Conservation (phyloP, 345 rosid species). For the Corymbia maculata region DNA sequence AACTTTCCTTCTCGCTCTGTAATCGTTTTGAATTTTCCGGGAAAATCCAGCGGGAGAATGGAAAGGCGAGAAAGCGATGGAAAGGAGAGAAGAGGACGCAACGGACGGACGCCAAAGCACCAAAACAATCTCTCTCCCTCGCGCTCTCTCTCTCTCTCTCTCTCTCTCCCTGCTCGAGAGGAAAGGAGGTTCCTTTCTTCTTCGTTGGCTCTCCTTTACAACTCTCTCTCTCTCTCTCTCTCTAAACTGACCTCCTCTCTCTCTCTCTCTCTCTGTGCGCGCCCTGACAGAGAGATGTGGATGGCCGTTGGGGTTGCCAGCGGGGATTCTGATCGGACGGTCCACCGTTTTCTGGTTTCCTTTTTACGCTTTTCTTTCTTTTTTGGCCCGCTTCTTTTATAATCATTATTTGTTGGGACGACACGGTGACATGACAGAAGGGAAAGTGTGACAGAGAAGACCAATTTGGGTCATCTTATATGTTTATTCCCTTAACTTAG, state of each 20-base stretch:
- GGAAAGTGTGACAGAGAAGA: background rate
- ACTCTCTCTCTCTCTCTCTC: background rate
- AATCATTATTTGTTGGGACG: background rate
- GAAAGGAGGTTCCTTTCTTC: slow-evolving; percentile 25
- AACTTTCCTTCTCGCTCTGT: background rate
- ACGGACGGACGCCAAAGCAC: slow-evolving; percentile 3
- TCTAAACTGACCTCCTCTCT: no score
- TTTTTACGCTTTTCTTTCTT: background rate
- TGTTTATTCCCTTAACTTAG: background rate
- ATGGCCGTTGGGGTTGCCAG: background rate
- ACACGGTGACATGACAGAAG: background rate
- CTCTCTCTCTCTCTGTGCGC: no score
- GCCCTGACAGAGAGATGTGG: background rate
- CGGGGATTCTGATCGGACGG: background rate
- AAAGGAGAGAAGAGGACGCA: background rate
- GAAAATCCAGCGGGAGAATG: slow-evolving; percentile 6
- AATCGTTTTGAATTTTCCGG: background rate
- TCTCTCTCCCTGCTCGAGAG: background rate
- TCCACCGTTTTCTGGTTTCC: background rate
- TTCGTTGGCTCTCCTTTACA: slow-evolving; percentile 10
- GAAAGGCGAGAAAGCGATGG: background rate
- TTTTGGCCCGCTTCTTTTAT: background rate
- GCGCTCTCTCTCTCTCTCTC: background rate
- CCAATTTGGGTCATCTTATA: background rate
- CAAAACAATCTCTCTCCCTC: slow-evolving; percentile 8